Percentiles rank a stretch among this genome's conserved stretches.
Evolutionary conservation across 345 rosid species (phyloP).

Genomic region (Boechera divaricarpa): DNA sequence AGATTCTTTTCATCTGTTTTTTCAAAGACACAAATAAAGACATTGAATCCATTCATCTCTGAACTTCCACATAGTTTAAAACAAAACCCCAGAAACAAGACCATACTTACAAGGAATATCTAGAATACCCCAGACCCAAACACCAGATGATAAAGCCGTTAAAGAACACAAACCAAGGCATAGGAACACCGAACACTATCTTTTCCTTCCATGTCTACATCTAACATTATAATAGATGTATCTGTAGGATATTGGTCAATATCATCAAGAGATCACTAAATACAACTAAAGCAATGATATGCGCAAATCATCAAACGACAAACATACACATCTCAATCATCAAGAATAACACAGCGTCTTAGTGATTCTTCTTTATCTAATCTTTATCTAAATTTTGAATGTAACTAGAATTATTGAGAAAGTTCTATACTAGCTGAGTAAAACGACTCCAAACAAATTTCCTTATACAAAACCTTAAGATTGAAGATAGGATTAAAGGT

Average conservation of each 20-base stretch:
- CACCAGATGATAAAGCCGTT: background rate
- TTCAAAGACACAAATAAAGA: conserved; percentile 34
- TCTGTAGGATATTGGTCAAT: background rate
- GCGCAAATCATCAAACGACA: background rate
- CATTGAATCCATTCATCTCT: conserved; percentile 37
- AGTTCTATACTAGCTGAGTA: background rate
- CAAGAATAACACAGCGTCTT: background rate
- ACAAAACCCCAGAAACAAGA: conserved; percentile 24
- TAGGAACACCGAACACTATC: background rate
- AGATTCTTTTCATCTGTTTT: conserved; percentile 25
- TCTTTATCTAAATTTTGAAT: no score
- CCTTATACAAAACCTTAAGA: background rate
- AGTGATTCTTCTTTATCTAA: background rate
- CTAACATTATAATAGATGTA: no score
- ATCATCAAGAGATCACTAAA: background rate
- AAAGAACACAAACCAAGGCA: conserved; percentile 33
- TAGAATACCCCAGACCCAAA: conserved; percentile 24
- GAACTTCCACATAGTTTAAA: background rate
- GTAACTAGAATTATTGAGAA: no score
- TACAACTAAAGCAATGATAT: background rate
- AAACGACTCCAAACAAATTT: background rate
- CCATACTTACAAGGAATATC: conserved; percentile 41
- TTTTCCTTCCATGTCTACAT: conserved; percentile 13
- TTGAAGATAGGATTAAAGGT: background rate
- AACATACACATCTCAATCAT: conserved; percentile 22